phyloP scores from a whole-genome alignment of 257 asterid species.

The Rauvolfia tetraphylla region DNA sequence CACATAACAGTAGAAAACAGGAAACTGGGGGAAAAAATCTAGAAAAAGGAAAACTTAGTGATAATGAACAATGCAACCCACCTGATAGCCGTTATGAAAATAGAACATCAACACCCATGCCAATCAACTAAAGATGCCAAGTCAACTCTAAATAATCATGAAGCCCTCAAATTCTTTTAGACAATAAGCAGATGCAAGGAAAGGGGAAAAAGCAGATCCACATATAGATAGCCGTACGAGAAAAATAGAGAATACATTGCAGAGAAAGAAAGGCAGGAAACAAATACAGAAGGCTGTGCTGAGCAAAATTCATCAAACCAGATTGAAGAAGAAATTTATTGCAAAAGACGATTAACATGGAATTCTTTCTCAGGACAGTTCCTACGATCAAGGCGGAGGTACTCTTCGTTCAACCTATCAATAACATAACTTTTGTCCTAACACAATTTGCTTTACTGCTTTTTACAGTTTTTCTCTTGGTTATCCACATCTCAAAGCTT shows the following conservation, averaged over 20 bases:
- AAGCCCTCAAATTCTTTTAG: constrained; percentile 1
- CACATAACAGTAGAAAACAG: neutral
- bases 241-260: neutral
- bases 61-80: neutral
- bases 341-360: neutral
- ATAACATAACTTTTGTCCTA: neutral
- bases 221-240: neutral
- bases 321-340: neutral
- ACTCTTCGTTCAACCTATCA: neutral
- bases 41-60: neutral
- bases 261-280: neutral
- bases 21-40: neutral
- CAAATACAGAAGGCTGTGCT: neutral
- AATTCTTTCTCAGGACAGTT: neutral
- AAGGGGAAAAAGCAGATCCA: neutral
- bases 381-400: neutral
- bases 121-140: neutral
- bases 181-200: constrained; percentile 2
- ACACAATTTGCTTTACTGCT: neutral
- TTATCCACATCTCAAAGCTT: neutral
- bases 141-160: neutral
- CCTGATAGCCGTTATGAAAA: neutral
- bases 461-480: neutral
- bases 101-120: neutral
- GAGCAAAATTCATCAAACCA: neutral